These are phyloP conservation scores for Ordospora colligata DNA, from an alignment of 371 early-diverging fungal genomes.

Conservation along the genomic window DNA sequence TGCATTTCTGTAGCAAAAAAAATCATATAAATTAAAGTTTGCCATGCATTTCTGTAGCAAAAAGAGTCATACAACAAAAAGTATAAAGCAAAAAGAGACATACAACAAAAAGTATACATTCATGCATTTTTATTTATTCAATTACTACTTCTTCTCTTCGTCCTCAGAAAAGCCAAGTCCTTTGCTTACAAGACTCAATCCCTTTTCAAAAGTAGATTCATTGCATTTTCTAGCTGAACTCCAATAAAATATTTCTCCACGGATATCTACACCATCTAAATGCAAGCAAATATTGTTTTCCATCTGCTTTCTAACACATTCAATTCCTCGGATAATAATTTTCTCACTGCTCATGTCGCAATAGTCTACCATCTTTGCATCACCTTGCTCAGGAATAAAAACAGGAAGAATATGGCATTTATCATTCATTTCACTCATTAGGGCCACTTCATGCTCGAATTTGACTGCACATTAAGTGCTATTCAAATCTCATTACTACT, in stretches of 20 bases:
- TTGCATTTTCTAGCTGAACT: not conserved
- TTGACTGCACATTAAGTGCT: not conserved
- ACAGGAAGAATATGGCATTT: slow-evolving; percentile 17
- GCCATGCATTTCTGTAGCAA: too few relatives aligned
- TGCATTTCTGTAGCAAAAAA: too few relatives aligned
- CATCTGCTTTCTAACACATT: not conserved
- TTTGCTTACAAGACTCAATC: not conserved
- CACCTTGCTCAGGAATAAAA: not conserved
- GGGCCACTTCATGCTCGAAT: not conserved
- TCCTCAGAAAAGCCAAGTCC: slow-evolving; percentile 17
- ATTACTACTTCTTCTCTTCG: not conserved
- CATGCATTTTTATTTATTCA: not conserved
- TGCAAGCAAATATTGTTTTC: not conserved
- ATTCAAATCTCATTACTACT: too few relatives aligned
- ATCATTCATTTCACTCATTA: not conserved
- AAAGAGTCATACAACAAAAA: too few relatives aligned
- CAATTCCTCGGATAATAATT: slow-evolving; percentile 10
- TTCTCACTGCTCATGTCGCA: not conserved
- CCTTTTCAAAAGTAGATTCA: not conserved
- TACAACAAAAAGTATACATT: too few relatives aligned
- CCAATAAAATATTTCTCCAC: slow-evolving; percentile 36
- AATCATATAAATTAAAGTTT: not conserved
- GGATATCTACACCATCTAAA: not conserved
- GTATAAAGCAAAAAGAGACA: too few relatives aligned
- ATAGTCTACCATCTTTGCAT: slow-evolving; percentile 6